phyloP scores from a whole-genome alignment of 1,284 basidiomycete genomes.

The Butyriboletus regius region DNA sequence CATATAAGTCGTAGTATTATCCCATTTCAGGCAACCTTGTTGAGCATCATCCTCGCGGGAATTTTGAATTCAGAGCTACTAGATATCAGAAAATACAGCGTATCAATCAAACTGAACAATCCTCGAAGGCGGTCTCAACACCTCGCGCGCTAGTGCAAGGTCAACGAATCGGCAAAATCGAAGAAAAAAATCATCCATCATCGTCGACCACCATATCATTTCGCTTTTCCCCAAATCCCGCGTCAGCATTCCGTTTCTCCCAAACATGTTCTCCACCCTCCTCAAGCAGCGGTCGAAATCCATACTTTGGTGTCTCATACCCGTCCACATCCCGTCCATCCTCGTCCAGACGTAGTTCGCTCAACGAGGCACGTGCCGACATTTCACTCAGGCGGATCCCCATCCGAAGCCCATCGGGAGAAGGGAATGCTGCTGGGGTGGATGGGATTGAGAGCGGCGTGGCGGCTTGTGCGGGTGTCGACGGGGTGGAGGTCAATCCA shows the following conservation, averaged over 20 bases:
- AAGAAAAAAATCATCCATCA: slow-evolving; percentile 8
- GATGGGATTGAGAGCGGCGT: slow-evolving; percentile 28
- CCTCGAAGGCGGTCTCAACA: neutral
- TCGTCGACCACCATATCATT: slow-evolving; percentile 17
- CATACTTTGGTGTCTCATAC: slow-evolving; percentile 26
- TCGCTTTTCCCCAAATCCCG: slow-evolving; percentile 3
- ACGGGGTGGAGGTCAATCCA: slow-evolving; percentile 27
- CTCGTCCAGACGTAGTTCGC: slow-evolving; percentile 27
- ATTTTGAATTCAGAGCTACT: neutral
- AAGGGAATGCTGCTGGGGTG: slow-evolving; percentile 23
- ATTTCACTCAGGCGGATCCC: slow-evolving; percentile 25
- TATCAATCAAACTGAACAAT: neutral
- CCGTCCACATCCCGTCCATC: slow-evolving; percentile 8
- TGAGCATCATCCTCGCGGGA: neutral
- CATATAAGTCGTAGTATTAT: no score
- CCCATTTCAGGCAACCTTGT: neutral
- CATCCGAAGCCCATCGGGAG: slow-evolving; percentile 22
- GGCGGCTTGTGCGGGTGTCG: slow-evolving; percentile 26
- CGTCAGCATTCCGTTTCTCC: slow-evolving; percentile 3
- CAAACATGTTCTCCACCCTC: slow-evolving; percentile 3
- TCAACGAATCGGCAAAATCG: neutral
- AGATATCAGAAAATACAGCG: slow-evolving; percentile 4
- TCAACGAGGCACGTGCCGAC: slow-evolving; percentile 27
- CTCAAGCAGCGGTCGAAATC: slow-evolving; percentile 6
- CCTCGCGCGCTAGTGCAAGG: neutral